Evolutionary conservation across 164 flowering plant species (phyloP).

Genomic region (Protea cynaroides): DNA sequence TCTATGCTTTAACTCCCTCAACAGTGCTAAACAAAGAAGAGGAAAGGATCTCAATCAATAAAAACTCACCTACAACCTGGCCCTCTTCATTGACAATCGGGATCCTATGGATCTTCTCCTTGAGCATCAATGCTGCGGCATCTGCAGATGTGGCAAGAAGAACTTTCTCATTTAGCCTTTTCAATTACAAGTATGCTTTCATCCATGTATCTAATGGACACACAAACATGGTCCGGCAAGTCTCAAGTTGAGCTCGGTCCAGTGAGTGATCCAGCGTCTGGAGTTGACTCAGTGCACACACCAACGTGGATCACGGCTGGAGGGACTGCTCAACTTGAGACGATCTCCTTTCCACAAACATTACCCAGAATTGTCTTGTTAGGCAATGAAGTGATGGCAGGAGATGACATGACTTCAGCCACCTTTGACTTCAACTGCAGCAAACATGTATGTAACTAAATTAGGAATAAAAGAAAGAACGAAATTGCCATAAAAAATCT

Average conservation of each 20-base stretch:
- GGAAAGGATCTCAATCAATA: background rate
- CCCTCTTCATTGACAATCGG: slow-evolving; percentile 26
- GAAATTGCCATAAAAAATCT: background rate
- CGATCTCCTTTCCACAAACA: too few species aligned
- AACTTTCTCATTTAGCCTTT: background rate
- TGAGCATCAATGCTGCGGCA: slow-evolving; percentile 31
- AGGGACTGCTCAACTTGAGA: too few species aligned
- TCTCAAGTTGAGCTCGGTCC: too few species aligned
- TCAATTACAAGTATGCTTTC: too few species aligned
- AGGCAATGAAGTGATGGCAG: slow-evolving; percentile 22
- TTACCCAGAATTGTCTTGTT: slow-evolving; percentile 25
- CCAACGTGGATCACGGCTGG: too few species aligned
- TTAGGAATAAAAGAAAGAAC: background rate
- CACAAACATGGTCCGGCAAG: too few species aligned
- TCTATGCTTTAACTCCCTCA: background rate
- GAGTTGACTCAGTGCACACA: too few species aligned
- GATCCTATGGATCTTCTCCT: slow-evolving; percentile 30
- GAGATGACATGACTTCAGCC: slow-evolving; percentile 25
- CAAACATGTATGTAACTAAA: background rate
- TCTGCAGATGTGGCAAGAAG: slow-evolving; percentile 16
- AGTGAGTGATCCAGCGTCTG: too few species aligned
- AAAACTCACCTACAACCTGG: slow-evolving; percentile 26
- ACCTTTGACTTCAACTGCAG: slow-evolving; percentile 27
- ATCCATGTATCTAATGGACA: background rate
- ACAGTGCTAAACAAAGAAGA: background rate